These are phyloP conservation scores for Thalassiosira sp. DNA, from an alignment of 352 stramenopile species.

Conservation along the genomic window DNA sequence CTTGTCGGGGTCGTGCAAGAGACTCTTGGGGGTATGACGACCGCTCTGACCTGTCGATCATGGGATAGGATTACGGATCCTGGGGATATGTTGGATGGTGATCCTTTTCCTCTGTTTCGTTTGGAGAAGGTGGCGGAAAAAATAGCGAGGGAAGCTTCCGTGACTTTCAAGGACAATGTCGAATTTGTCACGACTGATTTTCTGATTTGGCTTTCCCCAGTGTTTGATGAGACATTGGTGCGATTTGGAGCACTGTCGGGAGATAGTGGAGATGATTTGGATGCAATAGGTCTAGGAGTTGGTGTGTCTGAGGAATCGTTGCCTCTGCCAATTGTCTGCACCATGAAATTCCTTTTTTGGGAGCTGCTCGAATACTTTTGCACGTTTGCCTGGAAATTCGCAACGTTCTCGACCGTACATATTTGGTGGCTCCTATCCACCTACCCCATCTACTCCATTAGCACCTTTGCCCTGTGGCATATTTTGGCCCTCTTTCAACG, in stretches of 20 bases:
- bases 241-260: conserved; percentile 36
- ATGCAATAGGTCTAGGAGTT: conserved; percentile 33
- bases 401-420: conserved; percentile 2
- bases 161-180: no score
- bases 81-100: conserved; percentile 1
- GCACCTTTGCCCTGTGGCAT: conserved; percentile 5
- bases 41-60: conserved; percentile 24
- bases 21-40: conserved; percentile 28
- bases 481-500: conserved; percentile 8
- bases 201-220: conserved; percentile 34
- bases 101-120: conserved; percentile 41
- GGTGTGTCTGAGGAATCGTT: conserved; percentile 23
- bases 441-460: conserved; percentile 15
- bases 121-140: conserved; percentile 27
- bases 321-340: conserved; percentile 21
- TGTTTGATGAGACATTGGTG: conserved; percentile 29
- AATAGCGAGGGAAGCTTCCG: conserved; percentile 11
- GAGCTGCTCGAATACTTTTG: conserved; percentile 21
- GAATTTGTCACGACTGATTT: not conserved
- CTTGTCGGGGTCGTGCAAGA: conserved; percentile 21
- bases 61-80: conserved; percentile 5
- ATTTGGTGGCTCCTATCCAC: conserved; percentile 1
- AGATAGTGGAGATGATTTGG: conserved; percentile 7
- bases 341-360: conserved; percentile 22
- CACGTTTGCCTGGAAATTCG: not conserved